Evolutionary conservation across 768 basidiomycete genomes (phyloP).

Genomic region (Tricholoma matsutake): DNA sequence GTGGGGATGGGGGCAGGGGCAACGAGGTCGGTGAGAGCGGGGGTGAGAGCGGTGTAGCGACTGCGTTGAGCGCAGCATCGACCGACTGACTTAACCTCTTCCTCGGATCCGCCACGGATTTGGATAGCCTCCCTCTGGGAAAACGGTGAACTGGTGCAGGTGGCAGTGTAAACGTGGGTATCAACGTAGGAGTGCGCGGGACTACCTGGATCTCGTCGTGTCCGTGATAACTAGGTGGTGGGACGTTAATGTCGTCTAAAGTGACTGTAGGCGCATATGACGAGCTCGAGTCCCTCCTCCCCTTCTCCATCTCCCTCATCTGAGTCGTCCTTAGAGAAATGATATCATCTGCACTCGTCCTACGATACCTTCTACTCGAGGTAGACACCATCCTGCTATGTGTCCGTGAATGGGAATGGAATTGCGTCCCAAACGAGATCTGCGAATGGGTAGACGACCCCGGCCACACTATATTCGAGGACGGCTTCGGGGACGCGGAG

Average conservation of each 20-base stretch:
- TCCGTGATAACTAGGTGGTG: conserved; percentile 14
- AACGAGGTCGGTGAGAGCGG: neutral
- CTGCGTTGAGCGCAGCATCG: neutral
- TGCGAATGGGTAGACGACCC: conserved; percentile 3
- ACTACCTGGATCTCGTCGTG: conserved; percentile 30
- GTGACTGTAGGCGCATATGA: conserved; percentile 18
- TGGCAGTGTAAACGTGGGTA: neutral
- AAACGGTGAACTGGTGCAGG: neutral
- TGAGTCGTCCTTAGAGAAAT: neutral
- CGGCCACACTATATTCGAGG: conserved; percentile 6
- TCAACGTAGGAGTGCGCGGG: conserved; percentile 25
- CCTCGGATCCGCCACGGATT: neutral
- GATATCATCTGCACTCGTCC: conserved; percentile 25
- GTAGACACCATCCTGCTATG: neutral
- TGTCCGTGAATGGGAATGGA: neutral
- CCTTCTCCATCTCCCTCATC: neutral
- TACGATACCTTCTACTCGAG: conserved; percentile 11
- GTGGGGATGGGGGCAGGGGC: neutral
- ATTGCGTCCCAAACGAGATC: neutral
- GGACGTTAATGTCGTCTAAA: conserved; percentile 28
- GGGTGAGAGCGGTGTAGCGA: neutral
- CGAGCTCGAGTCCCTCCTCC: conserved; percentile 11
- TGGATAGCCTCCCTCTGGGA: neutral
- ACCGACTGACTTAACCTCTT: neutral
- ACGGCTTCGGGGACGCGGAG: conserved; percentile 1